Evolutionary conservation across 2,329 filamentous ascomycete species (phyloP), one percentile per base, ranked within the genome.

Genomic region (Pyrenophora teres): DNA sequence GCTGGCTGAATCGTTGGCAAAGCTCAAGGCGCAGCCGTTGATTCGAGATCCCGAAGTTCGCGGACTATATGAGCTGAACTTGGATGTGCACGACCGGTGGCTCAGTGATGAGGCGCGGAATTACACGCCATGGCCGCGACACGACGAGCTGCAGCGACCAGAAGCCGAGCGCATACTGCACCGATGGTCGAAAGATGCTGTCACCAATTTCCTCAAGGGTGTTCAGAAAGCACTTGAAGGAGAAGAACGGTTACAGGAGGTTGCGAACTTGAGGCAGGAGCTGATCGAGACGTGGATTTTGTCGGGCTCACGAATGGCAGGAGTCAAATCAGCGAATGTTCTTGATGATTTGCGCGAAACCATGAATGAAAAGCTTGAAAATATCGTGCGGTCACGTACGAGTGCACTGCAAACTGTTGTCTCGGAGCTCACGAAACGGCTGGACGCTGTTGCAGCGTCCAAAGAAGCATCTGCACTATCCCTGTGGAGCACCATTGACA

Each of bases 101-200:
- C 89, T 94, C 56, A 83, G 88, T 15, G 86, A 92, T 6, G 90
- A 95, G 54, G 89, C 96, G 36, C 84, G 84, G 40, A 88, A 88
- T 59, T 97, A 95, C 68, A 93, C 87, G 0, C 92, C 92, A 0
- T 96, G 91, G 76, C 89, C 95, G 31, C 86, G 89, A 25, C 87
- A 95, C 63, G 90, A 92, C 59, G 89, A 94, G 59, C 63, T 81
- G 4, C 67, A 75, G 19, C 56, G 68, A 25, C 49, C 69, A 2
- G 76, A 79, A 15, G 76, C 72, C 5, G 73, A 77, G 50, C 74
- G 65, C 16, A 64, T 78, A 43, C 55, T 75, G 21, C 70, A 71
- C 38, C 60, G 64, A 33, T 78, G 74, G 76, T 76, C 71, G 7
- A 73, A 66, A 52, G 68, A 72, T 40, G 74, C 73, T 19, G 70